A percentile compares a stretch with the other conserved stretches of the same genome.
phyloP scores from a whole-genome alignment of 2,329 filamentous ascomycete species.

The Grosmannia penicillata region DNA sequence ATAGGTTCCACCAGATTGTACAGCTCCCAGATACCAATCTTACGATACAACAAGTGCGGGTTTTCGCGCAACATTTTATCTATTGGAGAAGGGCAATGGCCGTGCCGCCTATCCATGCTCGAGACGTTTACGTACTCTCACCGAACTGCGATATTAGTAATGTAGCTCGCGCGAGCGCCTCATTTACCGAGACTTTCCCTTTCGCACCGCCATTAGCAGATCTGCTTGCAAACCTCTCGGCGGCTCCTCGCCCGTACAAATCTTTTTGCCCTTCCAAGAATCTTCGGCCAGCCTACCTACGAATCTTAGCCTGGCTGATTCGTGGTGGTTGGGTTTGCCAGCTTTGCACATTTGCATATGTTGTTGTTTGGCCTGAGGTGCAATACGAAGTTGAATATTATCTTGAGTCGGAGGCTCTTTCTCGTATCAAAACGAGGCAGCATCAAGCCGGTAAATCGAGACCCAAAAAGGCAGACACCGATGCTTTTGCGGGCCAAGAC shows the following conservation, averaged over 20 bases:
- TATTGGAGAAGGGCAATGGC: slow-evolving; percentile 91
- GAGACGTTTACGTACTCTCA: slow-evolving; percentile 83
- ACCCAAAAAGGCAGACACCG: too few relatives aligned
- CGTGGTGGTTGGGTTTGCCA: slow-evolving; percentile 89
- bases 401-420: slow-evolving; percentile 49
- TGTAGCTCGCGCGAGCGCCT: slow-evolving; percentile 51
- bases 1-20: slow-evolving; percentile 53
- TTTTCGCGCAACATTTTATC: slow-evolving; percentile 83
- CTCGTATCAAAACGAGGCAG: slow-evolving; percentile 16
- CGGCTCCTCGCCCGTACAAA: slow-evolving; percentile 69
- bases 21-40: slow-evolving; percentile 49
- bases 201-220: slow-evolving; percentile 70
- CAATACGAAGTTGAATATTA: slow-evolving; percentile 65
- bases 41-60: slow-evolving; percentile 65
- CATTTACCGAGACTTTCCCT: slow-evolving; percentile 68
- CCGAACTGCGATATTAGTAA: slow-evolving; percentile 71
- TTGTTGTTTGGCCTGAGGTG: slow-evolving; percentile 70
- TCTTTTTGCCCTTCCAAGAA: slow-evolving; percentile 73
- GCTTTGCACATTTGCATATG: slow-evolving; percentile 79
- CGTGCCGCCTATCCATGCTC: slow-evolving; percentile 76
- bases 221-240: slow-evolving; percentile 73
- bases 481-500: too few relatives aligned
- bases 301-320: slow-evolving; percentile 87
- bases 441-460: background rate
- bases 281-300: slow-evolving; percentile 75